Base-by-base conservation (phyloP, 257 asterid genomes). In the Eucommia ulmoides region DNA sequence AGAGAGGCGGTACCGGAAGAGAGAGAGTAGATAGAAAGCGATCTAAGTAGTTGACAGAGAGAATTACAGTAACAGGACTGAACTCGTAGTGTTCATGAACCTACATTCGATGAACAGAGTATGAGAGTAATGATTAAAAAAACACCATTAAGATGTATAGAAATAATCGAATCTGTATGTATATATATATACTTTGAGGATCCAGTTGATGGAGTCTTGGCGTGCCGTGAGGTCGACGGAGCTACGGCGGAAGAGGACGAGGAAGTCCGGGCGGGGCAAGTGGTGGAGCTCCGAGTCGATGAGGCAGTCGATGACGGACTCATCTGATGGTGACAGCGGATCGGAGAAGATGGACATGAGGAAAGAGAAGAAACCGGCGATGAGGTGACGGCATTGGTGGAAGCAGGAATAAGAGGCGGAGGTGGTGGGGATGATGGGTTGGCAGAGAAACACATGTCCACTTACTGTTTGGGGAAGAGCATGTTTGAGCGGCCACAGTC, bases 21-120 rank as follows among this genome's bases (percentile, higher is more conserved):
- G 24, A 15, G 23, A 47, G 59, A 17, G 22, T 20, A 11, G 64
- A 49, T 29, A 61, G 64, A 24, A 56, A 75, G 1, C 79, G 88
- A 41, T 76, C 84, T 33, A 79, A 57, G 71, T 73, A 79, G 52
- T 63, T 74, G 67, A 75, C 58, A 59, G 88, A 55, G 53, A 73
- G 84, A 50, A 61, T 64, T 9, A 70, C 83, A 23, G 88, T 79
- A 3, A 48, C 73, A 17, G 81, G 88, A 15, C 55, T 66, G 69
- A 79, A 75, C 51, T 49, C 56, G 23, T 73, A 70, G 20, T 65
- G 71, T 10, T 64, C 68, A 33, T 70, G 74, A 24, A 61, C 82
- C 86, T 78, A 59, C 9, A 45, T 1, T 22, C 18, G 46, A 24
- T 15, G 49, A 24, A 12, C 23, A 20, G 15, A 22, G 29, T 12